Base-by-base conservation (phyloP, 2,329 filamentous ascomycete species). In the Penicillium occitanis region DNA sequence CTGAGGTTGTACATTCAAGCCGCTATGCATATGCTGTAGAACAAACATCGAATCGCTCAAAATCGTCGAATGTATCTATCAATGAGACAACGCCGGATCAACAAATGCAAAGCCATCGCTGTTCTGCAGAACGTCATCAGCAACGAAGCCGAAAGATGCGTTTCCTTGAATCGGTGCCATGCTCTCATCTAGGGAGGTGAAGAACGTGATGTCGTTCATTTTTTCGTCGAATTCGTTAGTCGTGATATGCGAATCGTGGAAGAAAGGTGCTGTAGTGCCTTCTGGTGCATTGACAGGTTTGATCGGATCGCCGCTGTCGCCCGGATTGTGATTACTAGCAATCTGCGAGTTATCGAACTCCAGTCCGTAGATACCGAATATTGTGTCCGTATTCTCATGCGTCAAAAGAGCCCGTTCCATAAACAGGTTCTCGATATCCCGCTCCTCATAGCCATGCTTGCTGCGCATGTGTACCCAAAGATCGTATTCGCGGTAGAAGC, bases 401-500 rank as follows among this genome's bases (percentile, higher is more conserved):
- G 74, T 72, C 33, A 79, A 68, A 57, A 80, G 70, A 3, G 77
- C 76, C 28, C 77, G 76, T 68, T 76, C 76, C 72, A 79, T 75
- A 66, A 80, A 80, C 5, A 80, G 64, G 28, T 75, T 73, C 30
- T 79, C 77, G 17, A 79, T 76, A 53, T 80, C 76, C 37, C 79
- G 77, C 62, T 79, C 77, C 2, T 72, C 70, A 59, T 72, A 75
- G 13, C 70, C 69, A 53, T 83, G 81, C 40, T 79, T 79, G 63
- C 79, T 77, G 66, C 77, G 81, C 77, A 87, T 79, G 71, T 90
- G 87, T 6, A 83, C 75, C 69, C 84, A 82, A 3, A 88, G 78
- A 71, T 89, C 85, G 68, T 86, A 85, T 44, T 86, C 83, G 55
- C 84, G 81, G 66, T 81, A 80, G 77, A 89, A 89, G 53, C 82